Base-by-base conservation (phyloP, 208 protist genomes). In the Trypanosoma vivax region DNA sequence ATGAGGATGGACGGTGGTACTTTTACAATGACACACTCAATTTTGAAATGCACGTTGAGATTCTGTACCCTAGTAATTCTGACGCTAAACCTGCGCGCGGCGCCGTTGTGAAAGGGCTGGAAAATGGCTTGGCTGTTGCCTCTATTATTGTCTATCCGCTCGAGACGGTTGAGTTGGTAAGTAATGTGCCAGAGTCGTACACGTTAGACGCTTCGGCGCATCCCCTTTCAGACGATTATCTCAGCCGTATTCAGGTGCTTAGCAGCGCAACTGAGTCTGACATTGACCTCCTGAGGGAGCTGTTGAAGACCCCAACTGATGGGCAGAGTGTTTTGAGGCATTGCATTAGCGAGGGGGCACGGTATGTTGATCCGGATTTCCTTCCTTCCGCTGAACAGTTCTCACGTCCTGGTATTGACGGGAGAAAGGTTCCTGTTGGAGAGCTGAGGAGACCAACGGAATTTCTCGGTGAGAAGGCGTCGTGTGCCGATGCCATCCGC, bases 151-250 rank as follows among this genome's bases (percentile, higher is more conserved):
- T 83, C 37, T 88, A 82, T 65, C 79, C 79, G 6, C 37, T 72
- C 50, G 72, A 84, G 56, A 88, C 76, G 33, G 68, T 81, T 57
- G 46, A 79, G n/a, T 84, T 81, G 33, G 53, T 84, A 1, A 59
- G 74, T 43, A 72, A 71, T 7, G 30, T 52, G 25, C 43, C 48
- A 25, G 72, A 79, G 53, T 72, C 61, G 21, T 80, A 67, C 56
- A 79, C 65, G 24, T 81, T 72, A 70, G 77, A 79, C 51, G 66
- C 80, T 49, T 54, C 54, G 30, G 72, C 76, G 3, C 43, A 71
- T 50, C 72, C 79, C 9, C 62, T 88, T 34, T 45, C 72, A 1
- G 68, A 80, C 31, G 72, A 76, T 35, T 88, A 83, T 54, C 54
- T 79, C 43, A 72, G 18, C 14, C 33, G 14, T 37, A 9, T 37